Conservation (phyloP, 129 eudicot species). For the Flaveria robusta region DNA sequence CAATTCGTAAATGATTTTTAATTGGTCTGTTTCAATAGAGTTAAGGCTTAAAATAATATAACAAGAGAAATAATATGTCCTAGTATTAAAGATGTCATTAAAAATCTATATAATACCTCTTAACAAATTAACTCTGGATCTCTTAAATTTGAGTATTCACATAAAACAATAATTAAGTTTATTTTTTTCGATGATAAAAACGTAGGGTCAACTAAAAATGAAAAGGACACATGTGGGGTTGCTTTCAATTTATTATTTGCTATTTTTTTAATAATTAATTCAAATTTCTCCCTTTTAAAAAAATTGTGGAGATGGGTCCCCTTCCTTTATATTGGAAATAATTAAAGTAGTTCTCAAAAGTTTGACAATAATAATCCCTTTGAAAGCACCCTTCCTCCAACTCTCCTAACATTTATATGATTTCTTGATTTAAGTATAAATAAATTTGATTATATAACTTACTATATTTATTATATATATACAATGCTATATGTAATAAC, state of each 20-base stretch:
- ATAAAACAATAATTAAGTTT: neutral
- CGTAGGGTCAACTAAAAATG: conserved; percentile 43
- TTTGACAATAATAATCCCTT: conserved; percentile 51
- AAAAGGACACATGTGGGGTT: conserved; percentile 56
- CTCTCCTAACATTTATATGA: conserved; percentile 20
- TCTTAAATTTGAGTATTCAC: neutral
- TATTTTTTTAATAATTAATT: neutral
- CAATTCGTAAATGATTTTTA: neutral
- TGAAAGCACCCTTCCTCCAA: conserved; percentile 59
- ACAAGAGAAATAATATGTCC: too few species aligned
- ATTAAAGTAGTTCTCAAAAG: conserved; percentile 49
- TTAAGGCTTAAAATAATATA: neutral
- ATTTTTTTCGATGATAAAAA: neutral
- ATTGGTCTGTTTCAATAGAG: neutral
- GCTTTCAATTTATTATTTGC: conserved; percentile 24
- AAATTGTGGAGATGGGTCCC: conserved; percentile 39
- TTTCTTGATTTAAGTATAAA: neutral
- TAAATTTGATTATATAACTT: neutral
- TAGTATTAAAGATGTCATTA: too few species aligned
- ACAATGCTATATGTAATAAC: neutral
- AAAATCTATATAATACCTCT: too few species aligned
- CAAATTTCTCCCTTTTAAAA: neutral
- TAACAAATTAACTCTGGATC: neutral
- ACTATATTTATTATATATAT: neutral
- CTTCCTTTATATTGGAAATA: conserved; percentile 41